phyloP scores from a whole-genome alignment of 345 rosid species.

The Gossypium longicalyx region DNA sequence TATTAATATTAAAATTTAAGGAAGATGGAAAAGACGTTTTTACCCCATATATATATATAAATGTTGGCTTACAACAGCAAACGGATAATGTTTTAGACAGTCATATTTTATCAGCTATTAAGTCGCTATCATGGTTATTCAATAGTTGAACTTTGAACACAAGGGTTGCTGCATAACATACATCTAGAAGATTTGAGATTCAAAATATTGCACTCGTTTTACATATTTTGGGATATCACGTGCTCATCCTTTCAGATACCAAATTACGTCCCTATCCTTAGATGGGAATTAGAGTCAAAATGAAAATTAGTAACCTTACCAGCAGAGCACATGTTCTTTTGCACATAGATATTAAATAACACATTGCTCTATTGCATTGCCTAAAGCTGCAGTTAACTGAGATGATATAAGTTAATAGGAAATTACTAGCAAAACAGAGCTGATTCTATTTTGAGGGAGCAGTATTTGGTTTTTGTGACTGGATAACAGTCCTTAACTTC shows the following conservation, averaged over 20 bases:
- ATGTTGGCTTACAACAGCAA: neutral
- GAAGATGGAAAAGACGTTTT: too few relatives aligned
- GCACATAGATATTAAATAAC: neutral
- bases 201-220: too few relatives aligned
- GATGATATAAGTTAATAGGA: neutral
- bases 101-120: neutral
- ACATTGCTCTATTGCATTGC: neutral
- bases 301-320: neutral
- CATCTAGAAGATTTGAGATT: too few relatives aligned
- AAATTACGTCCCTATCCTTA: neutral
- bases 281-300: neutral
- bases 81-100: neutral
- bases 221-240: neutral
- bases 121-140: neutral
- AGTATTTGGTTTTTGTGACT: constrained; percentile 30
- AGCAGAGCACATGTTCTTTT: neutral
- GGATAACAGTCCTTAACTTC: constrained; percentile 45
- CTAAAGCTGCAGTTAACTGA: neutral
- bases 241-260: neutral
- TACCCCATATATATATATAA: too few relatives aligned
- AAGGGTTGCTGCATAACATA: too few relatives aligned
- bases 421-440: neutral
- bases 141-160: neutral
- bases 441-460: neutral
- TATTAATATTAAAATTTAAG: too few relatives aligned